Evolutionary conservation across 257 asterid genomes (phyloP).

Genomic region (Verbena officinalis): DNA sequence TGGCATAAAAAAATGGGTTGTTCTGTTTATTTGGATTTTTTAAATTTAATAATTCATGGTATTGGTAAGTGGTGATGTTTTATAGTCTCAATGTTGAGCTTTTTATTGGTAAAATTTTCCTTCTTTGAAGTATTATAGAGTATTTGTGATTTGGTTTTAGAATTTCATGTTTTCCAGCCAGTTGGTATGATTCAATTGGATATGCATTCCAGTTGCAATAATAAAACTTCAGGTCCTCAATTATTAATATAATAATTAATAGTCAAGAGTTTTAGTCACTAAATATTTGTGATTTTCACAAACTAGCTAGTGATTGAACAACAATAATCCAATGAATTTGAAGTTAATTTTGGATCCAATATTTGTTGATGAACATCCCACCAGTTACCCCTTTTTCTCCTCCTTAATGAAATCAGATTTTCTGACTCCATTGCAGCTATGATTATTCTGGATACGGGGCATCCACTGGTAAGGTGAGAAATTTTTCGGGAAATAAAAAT

Average conservation of each 20-base stretch:
- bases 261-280: not conserved
- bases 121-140: too few species aligned
- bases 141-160: too few species aligned
- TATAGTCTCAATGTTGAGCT: too few species aligned
- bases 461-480: constrained; percentile 94
- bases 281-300: not conserved
- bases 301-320: not conserved
- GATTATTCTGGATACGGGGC: constrained; percentile 98
- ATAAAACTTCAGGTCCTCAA: too few species aligned
- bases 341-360: not conserved
- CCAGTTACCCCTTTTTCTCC: not conserved
- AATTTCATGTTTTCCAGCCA: not conserved
- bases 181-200: not conserved
- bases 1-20: constrained; percentile 18
- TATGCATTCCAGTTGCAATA: not conserved
- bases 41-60: not conserved
- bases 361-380: not conserved
- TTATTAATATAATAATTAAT: not conserved
- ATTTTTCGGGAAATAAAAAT: not conserved
- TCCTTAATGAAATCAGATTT: constrained; percentile 11
- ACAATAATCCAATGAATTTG: not conserved
- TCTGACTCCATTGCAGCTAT: constrained; percentile 66
- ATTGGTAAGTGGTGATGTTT: too few species aligned
- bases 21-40: constrained; percentile 20
- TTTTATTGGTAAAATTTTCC: too few species aligned